Evolutionary conservation across 192 early-diverging fungal genomes (phyloP).

Genomic region (Coemansia umbellata): DNA sequence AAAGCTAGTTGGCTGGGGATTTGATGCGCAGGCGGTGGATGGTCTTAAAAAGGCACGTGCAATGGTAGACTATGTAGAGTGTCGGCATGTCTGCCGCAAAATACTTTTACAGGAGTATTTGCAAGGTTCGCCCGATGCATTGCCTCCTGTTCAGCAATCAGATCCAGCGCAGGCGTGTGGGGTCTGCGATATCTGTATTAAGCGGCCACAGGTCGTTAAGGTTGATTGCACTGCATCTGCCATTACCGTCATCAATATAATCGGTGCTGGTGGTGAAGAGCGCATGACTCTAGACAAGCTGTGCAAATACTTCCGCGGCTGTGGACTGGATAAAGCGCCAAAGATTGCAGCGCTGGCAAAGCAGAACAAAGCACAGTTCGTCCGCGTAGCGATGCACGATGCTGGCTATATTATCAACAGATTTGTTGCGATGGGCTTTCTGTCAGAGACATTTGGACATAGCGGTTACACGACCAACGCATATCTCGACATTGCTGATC

Average conservation of each 20-base stretch:
- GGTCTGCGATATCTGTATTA: slow-evolving; percentile 22
- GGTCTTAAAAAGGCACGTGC: slow-evolving; percentile 58
- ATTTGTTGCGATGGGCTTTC: slow-evolving; percentile 50
- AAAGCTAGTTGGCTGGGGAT: slow-evolving; percentile 56
- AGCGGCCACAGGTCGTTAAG: slow-evolving; percentile 7
- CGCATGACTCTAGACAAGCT: slow-evolving; percentile 32
- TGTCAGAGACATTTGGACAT: slow-evolving; percentile 60
- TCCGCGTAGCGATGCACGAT: slow-evolving; percentile 31
- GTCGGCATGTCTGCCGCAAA: slow-evolving; percentile 59
- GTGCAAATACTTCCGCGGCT: slow-evolving; percentile 29
- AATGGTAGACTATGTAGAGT: slow-evolving; percentile 64
- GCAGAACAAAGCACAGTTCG: slow-evolving; percentile 3
- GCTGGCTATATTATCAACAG: slow-evolving; percentile 57
- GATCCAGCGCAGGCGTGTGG: slow-evolving; percentile 47
- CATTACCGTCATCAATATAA: slow-evolving; percentile 21
- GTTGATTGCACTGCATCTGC: slow-evolving; percentile 52
- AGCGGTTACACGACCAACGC: slow-evolving; percentile 60
- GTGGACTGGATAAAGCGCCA: slow-evolving; percentile 16
- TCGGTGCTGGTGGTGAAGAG: slow-evolving; percentile 17
- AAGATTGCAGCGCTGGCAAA: slow-evolving; percentile 28
- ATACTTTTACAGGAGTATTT: slow-evolving; percentile 58
- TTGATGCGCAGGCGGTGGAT: slow-evolving; percentile 52
- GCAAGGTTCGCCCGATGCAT: slow-evolving; percentile 13
- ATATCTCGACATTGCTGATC: slow-evolving; percentile 40
- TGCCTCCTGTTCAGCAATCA: not conserved